These are phyloP conservation scores for Tarenaya hassleriana DNA, from an alignment of 345 rosid genomes.

Conservation along the genomic window DNA sequence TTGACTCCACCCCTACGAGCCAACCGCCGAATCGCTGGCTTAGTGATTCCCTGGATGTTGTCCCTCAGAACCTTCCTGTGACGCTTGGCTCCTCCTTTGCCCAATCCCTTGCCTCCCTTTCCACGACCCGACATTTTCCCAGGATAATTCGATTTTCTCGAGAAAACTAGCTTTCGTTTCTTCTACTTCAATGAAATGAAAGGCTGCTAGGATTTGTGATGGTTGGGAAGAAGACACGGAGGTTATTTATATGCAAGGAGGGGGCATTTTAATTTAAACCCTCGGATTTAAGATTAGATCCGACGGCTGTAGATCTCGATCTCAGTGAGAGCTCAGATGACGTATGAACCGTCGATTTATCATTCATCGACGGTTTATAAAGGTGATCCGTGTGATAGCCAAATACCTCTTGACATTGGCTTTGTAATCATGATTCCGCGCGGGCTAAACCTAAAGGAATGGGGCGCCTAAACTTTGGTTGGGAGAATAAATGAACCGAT, in stretches of 20 bases:
- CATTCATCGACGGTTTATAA: constrained; percentile 8
- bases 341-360: constrained; percentile 6
- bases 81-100: constrained; percentile 35
- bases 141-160: not conserved
- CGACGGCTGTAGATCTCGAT: constrained; percentile 22
- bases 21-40: constrained; percentile 36
- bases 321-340: not conserved
- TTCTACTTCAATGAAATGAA: no score
- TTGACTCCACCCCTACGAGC: constrained; percentile 49
- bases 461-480: no score
- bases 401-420: no score
- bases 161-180: not conserved
- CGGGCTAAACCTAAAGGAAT: no score
- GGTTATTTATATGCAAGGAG: constrained; percentile 15
- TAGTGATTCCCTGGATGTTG: constrained; percentile 36
- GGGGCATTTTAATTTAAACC: not conserved
- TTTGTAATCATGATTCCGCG: no score
- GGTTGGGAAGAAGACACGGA: rapidly evolving
- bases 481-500: no score
- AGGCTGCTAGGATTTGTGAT: not conserved
- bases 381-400: constrained; percentile 2
- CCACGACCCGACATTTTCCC: constrained; percentile 32
- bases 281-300: constrained; percentile 5
- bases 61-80: constrained; percentile 37
- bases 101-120: constrained; percentile 36